phyloP scores from a whole-genome alignment of 2,329 filamentous ascomycete species.

The Arthroderma sp. region DNA sequence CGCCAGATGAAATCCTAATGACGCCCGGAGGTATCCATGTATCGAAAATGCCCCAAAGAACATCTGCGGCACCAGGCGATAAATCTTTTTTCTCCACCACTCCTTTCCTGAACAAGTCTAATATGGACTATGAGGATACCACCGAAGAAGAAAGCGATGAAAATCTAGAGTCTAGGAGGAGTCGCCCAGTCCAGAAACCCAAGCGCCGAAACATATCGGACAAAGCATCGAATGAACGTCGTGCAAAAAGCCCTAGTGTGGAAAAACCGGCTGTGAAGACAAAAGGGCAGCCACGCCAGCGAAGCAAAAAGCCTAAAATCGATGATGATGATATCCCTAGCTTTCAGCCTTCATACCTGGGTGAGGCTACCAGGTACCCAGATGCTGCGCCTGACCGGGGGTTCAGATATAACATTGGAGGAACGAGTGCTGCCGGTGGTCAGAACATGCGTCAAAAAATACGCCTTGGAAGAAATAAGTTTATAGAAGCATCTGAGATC shows the following conservation, averaged over 20 bases:
- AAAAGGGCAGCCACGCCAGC: neutral
- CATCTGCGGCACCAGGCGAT: slow-evolving; percentile 55
- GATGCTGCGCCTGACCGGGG: neutral
- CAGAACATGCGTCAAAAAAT: neutral
- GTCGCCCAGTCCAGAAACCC: neutral
- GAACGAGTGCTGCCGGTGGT: neutral
- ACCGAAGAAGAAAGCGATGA: neutral
- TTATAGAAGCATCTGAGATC: neutral
- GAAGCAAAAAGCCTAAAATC: neutral
- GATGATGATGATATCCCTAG: neutral
- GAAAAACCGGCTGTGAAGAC: neutral
- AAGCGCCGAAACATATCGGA: neutral
- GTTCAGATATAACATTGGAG: neutral
- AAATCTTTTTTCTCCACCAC: slow-evolving; percentile 92
- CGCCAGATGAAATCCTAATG: slow-evolving; percentile 34
- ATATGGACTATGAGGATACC: slow-evolving; percentile 21
- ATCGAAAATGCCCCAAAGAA: slow-evolving; percentile 45
- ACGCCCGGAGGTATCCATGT: slow-evolving; percentile 37
- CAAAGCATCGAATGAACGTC: neutral
- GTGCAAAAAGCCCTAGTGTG: neutral
- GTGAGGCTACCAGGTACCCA: neutral
- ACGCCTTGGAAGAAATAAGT: neutral
- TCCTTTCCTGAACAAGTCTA: slow-evolving; percentile 72
- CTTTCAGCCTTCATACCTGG: neutral
- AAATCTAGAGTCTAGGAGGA: neutral